Base-by-base conservation (phyloP, 306 rosid genomes). In the Prosopis cineraria region DNA sequence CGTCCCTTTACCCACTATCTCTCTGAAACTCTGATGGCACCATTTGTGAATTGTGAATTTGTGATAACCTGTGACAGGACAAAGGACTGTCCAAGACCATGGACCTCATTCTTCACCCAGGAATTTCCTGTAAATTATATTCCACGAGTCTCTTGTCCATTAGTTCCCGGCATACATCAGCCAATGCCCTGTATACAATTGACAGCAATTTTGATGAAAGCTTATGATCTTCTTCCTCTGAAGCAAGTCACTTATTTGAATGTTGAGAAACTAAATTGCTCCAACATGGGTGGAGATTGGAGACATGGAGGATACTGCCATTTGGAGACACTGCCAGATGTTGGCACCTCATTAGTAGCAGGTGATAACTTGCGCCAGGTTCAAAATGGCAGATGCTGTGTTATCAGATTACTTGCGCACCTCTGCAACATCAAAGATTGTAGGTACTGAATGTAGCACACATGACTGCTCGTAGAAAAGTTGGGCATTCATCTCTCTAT, bases 281-380 rank as follows among this genome's bases (percentile, higher is more conserved):
- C 40, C 40, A 10, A 22, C 30, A 53, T 79, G 84, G 55, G 45
- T 36, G 97, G 97, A 70, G 90, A 88, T 78, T 92, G 98, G 98
- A 91, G 48, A 72, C 86, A 72, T 7, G 98, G 94, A n/a, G 97
- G 98, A 78, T 80, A 34, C 70, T 95, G 98, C 77, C 92, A 95
- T 83, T 34, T 85, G 58, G 98, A 95, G 85, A 89, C 97, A 34
- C 75, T 92, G n/a, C 98, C 97, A 19, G 98, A 92, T 70, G 83
- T 89, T 47, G 93, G 86, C 0, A 77, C 92, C 12, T 71, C 91
- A 52, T 77, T 84, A 44, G 94, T 88, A 50, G 90, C 94, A 43
- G 33, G 68, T 12, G 85, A 88, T 52, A 85, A 78, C n/a, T 24
- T 87, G 93, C 97, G 68, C 70, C 3, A 92, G 86, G 5, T 88